These are phyloP conservation scores for Oidium heveae DNA, from an alignment of 2,329 filamentous ascomycete genomes.

Conservation along the genomic window DNA sequence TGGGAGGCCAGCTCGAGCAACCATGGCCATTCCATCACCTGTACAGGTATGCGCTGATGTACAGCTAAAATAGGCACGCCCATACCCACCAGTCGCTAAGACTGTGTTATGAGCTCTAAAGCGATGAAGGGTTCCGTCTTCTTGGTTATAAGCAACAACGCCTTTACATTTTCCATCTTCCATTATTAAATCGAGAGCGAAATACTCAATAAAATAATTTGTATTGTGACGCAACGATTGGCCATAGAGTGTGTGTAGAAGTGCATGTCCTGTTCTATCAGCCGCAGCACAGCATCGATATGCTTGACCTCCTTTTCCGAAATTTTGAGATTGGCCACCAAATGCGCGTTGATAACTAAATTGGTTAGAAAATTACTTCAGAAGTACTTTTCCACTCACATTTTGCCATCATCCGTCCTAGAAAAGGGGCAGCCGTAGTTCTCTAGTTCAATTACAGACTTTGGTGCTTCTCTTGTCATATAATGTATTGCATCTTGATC, in stretches of 20 bases:
- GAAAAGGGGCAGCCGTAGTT: constrained; percentile 96
- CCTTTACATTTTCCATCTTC: constrained; percentile 90
- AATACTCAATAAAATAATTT: constrained; percentile 99
- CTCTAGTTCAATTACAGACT: constrained; percentile 81
- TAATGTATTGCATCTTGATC: constrained; percentile 97
- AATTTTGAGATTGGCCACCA: constrained; percentile 89
- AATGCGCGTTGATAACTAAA: constrained; percentile 85
- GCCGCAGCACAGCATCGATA: constrained; percentile 83
- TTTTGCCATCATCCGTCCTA: constrained; percentile 85
- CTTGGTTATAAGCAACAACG: constrained; percentile 94
- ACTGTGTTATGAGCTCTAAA: constrained; percentile 96
- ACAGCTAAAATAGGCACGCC: constrained; percentile 93
- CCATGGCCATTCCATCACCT: constrained; percentile 98
- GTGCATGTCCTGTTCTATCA: constrained; percentile 88
- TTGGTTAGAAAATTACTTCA: constrained; percentile 5
- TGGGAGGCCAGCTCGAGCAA: constrained; percentile 84
- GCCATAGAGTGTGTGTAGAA: constrained; percentile 94
- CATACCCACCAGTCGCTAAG: constrained; percentile 88
- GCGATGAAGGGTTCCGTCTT: constrained; percentile 90
- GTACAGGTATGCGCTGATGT: constrained; percentile 97
- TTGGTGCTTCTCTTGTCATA: constrained; percentile 87
- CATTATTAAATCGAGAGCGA: constrained; percentile 92
- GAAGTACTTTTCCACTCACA: constrained; percentile 25
- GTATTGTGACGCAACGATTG: constrained; percentile 94
- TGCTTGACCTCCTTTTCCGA: constrained; percentile 87